A percentile compares a stretch with the other conserved stretches of the same genome.
Evolutionary conservation across 495 filamentous ascomycete species (phyloP).

Genomic region (Tuber magnatum): DNA sequence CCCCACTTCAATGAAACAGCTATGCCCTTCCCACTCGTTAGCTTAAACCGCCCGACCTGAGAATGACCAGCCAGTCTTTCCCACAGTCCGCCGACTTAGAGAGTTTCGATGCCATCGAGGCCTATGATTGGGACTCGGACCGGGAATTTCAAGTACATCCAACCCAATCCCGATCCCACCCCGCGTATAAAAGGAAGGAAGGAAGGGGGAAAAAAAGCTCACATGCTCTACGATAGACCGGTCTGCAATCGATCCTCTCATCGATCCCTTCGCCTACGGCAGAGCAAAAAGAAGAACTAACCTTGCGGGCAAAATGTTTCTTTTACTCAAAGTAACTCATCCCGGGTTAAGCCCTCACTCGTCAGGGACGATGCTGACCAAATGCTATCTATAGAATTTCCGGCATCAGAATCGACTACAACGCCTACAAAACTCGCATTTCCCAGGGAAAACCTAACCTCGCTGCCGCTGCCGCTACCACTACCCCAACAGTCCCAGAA

Average conservation of each 20-base stretch:
- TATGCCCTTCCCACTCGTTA: conserved; percentile 2
- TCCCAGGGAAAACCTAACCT: conserved; percentile 48
- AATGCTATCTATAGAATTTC: conserved; percentile 29
- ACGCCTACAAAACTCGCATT: conserved; percentile 40
- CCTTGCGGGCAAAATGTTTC: conserved; percentile 42
- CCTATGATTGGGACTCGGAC: conserved; percentile 52
- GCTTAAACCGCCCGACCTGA: neutral
- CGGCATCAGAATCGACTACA: conserved; percentile 26
- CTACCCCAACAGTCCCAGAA: conserved; percentile 46
- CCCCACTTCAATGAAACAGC: neutral
- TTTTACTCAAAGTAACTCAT: conserved; percentile 39
- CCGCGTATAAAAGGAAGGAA: neutral
- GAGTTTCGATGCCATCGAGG: conserved; percentile 42
- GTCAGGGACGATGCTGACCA: neutral
- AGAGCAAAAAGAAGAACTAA: conserved; percentile 25
- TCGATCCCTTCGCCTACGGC: conserved; percentile 29
- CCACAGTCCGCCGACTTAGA: conserved; percentile 23
- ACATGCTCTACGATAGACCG: conserved; percentile 27
- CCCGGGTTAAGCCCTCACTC: neutral
- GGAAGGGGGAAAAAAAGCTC: neutral
- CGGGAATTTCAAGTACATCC: conserved; percentile 49
- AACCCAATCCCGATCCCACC: neutral
- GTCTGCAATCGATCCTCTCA: conserved; percentile 40
- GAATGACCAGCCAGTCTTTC: conserved; percentile 1
- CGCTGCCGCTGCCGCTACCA: conserved; percentile 44